Base-by-base conservation (phyloP, 1,284 basidiomycete species). In the Phlebopus sp. region DNA sequence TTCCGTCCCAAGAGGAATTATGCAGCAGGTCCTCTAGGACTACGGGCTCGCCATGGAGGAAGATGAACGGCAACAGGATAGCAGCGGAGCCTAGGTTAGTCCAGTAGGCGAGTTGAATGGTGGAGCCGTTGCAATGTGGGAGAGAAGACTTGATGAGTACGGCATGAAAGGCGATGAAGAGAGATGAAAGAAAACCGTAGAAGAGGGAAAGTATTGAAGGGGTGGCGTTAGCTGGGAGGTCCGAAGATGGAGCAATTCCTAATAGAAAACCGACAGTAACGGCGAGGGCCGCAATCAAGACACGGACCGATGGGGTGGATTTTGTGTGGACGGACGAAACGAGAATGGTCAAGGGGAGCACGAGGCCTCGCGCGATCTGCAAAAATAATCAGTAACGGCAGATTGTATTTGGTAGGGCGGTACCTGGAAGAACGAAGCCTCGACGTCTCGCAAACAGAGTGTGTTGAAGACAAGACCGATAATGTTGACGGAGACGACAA, bases 281-380 rank as follows among this genome's bases (percentile, higher is more conserved):
- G 13, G 77, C 55, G 14, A 60, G 63, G 4, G 81, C 79, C n/a
- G 83, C 79, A 2, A 69, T 38, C 15, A 86, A 56, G 13, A 83
- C 77, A 36, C 71, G 72, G 13, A 52, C 19, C 3, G 78, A 69
- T 0, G 84, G 84, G 0, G 63, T 55, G 4, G 74, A 68, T 29
- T 69, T 72, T 0, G 77, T 78, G 48, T 76, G 67, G 13, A 77
- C 40, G 11, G 78, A 79, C 1, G 82, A 83, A 8, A 84, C 78
- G 4, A 73, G 49, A 43, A 90, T 85, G 1, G 87, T 90, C n/a
- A 89, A 70, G 0, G 86, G 87, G 6, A 92, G 74, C 8, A 87
- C 81, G 42, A 91, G 76, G 0, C 88, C 88, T 51, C 88, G 73
- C 1, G 88, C 88, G 59, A 92, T 86, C 84, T 89, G 58, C n/a